Conservation (phyloP, 2,329 filamentous ascomycete genomes). For the Lachnellula occidentalis region DNA sequence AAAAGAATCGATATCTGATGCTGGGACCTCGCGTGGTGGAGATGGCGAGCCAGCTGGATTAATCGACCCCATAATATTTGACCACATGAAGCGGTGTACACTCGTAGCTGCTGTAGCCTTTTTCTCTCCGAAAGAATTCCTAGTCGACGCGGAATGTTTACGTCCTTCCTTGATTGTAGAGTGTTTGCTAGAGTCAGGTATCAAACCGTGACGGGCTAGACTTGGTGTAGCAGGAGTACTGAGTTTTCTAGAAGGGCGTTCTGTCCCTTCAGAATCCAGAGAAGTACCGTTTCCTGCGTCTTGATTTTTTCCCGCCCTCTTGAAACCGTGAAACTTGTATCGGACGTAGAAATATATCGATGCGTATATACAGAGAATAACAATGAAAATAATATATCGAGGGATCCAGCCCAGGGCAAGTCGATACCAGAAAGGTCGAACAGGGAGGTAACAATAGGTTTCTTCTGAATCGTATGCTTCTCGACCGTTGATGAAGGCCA, state of each 20-base stretch:
- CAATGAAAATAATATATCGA: constrained; percentile 60
- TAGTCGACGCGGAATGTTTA: constrained; percentile 16
- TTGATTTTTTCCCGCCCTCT: constrained; percentile 10
- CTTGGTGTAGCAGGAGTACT: constrained; percentile 21
- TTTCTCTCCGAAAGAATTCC: constrained; percentile 9
- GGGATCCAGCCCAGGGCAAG: constrained; percentile 67
- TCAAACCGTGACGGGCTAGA: constrained; percentile 25
- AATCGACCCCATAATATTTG: constrained; percentile 20
- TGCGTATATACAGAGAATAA: constrained; percentile 59
- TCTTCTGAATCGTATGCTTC: constrained; percentile 56
- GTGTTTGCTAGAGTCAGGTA: constrained; percentile 18
- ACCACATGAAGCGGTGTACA: constrained; percentile 27
- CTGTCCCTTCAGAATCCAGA: constrained; percentile 5
- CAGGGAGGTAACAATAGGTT: constrained; percentile 65
- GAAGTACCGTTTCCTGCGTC: constrained; percentile 8
- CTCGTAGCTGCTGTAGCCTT: constrained; percentile 1
- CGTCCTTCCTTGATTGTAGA: constrained; percentile 7
- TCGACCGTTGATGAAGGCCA: constrained; percentile 56
- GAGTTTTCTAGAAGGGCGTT: constrained; percentile 5
- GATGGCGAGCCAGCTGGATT: constrained; percentile 3
- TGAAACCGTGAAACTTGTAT: constrained; percentile 30
- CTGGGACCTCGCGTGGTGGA: constrained; percentile 17
- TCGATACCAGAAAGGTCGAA: constrained; percentile 62
- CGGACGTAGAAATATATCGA: constrained; percentile 66
- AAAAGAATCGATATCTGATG: constrained; percentile 19